Evolutionary conservation across 768 basidiomycete species (phyloP), one percentile per base, ranked within the genome.

Genomic region (Cystofilobasidium macerans): DNA sequence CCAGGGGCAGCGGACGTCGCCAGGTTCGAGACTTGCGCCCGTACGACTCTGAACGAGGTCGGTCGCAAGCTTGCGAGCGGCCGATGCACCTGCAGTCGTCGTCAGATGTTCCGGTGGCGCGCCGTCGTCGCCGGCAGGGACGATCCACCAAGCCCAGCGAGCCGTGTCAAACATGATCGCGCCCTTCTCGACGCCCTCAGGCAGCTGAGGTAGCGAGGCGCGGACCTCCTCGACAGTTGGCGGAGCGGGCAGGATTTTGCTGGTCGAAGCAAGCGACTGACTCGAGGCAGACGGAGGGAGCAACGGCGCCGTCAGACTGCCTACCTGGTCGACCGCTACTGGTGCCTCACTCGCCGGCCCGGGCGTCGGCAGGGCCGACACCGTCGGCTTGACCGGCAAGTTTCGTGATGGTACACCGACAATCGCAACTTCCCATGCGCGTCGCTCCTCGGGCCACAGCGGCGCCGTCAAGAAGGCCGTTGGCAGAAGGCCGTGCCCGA

Each of bases 161-260:
- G 3, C 30, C 35, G 65, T 51, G 33, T 54, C 60, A 11, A 67
- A 67, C 30, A 67, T 18, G 43, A 54, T 60, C n/a, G 65, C 20
- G 30, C 65, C 65, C n/a, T 33, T 58, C 3, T 3, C 5, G 26
- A 30, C 38, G 30, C 47, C 64, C 0, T 36, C n/a, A 2, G 59
- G 56, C 40, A 53, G 26, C 60, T 40, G 26, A 14, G 65, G 59
- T 3, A 67, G 13, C 30, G 60, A 48, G 3, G 36, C 40, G 30
- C 60, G 65, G 38, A 67, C 59, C 28, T 67, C 65, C 2, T 61
- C 53, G 40, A 67, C 2, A 1, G 64, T 67, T 1, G 65, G 61
- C 14, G 65, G 65, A 20, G 58, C 35, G 1, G 57, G 13, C 7
- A 33, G 38, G 24, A 51, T 35, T 4, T 3, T 11, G 43, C 14